phyloP scores from a whole-genome alignment of 1,284 basidiomycete species.

The Volvariella volvacea region DNA sequence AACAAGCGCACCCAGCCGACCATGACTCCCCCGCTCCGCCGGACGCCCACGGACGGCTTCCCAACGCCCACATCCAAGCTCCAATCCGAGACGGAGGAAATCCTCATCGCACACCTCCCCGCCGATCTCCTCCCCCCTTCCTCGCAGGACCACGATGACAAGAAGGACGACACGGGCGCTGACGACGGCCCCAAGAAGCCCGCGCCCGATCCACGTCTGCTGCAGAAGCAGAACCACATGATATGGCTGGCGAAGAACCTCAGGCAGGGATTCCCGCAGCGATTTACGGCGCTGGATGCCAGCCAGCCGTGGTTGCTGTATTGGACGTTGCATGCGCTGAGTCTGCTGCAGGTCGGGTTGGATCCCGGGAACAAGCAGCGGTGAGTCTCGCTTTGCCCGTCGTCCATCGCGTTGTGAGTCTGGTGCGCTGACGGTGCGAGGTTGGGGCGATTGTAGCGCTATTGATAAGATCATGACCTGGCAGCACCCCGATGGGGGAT shows the following conservation, averaged over 20 bases:
- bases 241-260: conserved; percentile 66
- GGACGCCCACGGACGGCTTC: conserved; percentile 48
- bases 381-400: conserved; percentile 35
- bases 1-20: no score
- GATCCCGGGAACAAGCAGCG: conserved; percentile 70
- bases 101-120: conserved; percentile 45
- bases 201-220: no score
- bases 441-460: conserved; percentile 47
- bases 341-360: conserved; percentile 68
- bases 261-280: conserved; percentile 67
- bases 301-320: conserved; percentile 91
- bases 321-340: conserved; percentile 84
- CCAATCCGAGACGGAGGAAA: conserved; percentile 64
- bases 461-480: conserved; percentile 73
- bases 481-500: conserved; percentile 83
- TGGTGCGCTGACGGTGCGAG: conserved; percentile 2
- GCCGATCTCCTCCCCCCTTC: conserved; percentile 4
- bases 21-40: conserved; percentile 12
- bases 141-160: no score
- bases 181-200: no score
- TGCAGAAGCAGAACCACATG: conserved; percentile 58
- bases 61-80: conserved; percentile 56
- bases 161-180: no score
- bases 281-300: conserved; percentile 82
- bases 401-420: neutral